A percentile compares a stretch with the other conserved stretches of the same genome.
Conservation (phyloP, 148 eudicot species). For the Silene uniflora region DNA sequence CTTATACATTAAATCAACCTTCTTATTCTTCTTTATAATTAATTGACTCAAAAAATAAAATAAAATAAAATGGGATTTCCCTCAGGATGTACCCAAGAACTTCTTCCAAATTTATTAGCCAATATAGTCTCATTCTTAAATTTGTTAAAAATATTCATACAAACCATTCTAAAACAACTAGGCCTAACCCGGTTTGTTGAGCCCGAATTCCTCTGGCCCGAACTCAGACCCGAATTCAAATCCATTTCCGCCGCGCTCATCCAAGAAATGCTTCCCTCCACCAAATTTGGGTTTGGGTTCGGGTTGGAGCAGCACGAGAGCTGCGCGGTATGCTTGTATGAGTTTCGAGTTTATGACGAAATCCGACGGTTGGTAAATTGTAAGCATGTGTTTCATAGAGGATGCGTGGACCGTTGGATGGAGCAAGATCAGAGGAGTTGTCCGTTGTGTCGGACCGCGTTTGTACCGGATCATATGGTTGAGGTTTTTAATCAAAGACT, state of each 20-base stretch:
- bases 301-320: slow-evolving; percentile 37
- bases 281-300: slow-evolving; percentile 31
- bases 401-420: slow-evolving; percentile 84
- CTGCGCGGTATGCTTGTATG: slow-evolving; percentile 66
- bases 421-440: slow-evolving; percentile 68
- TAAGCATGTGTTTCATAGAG: slow-evolving; percentile 50
- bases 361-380: slow-evolving; percentile 51
- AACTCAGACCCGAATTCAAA: slow-evolving; percentile 21
- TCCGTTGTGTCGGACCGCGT: slow-evolving; percentile 57
- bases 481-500: slow-evolving; percentile 49
- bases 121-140: slow-evolving; percentile 39
- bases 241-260: slow-evolving; percentile 55
- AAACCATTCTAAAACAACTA: slow-evolving; percentile 23
- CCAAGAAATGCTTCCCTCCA: slow-evolving; percentile 70
- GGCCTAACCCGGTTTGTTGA: slow-evolving; percentile 62
- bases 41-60: neutral
- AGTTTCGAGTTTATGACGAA: slow-evolving; percentile 49
- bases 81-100: slow-evolving; percentile 43
- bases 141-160: slow-evolving; percentile 32
- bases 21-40: neutral
- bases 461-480: slow-evolving; percentile 48
- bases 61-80: slow-evolving; percentile 48
- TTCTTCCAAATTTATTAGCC: slow-evolving; percentile 52
- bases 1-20: too few relatives aligned
- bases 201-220: slow-evolving; percentile 37